Conservation (phyloP, 2,329 filamentous ascomycete genomes). For the Cordyceps cateniannulata region DNA sequence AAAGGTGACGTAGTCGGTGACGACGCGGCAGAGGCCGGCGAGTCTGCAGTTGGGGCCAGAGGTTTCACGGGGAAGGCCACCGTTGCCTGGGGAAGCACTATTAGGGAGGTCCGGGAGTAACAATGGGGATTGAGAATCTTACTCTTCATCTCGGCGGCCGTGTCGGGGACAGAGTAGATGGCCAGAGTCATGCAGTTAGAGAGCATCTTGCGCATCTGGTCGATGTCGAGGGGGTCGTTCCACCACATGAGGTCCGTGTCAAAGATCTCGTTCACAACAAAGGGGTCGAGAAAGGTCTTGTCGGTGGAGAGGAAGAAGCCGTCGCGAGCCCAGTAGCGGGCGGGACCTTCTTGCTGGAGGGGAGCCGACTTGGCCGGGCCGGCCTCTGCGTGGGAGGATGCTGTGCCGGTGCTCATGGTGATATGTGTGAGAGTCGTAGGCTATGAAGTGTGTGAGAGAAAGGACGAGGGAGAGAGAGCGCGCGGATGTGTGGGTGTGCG, state of each 20-base stretch:
- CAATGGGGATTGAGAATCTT: no score
- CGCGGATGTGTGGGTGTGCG: not conserved
- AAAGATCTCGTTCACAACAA: constrained; percentile 49
- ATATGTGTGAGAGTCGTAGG: not conserved
- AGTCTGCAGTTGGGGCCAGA: constrained; percentile 27
- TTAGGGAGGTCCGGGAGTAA: no score
- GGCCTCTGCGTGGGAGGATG: not conserved
- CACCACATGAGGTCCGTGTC: constrained; percentile 54
- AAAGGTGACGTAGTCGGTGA: constrained; percentile 65
- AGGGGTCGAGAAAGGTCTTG: constrained; percentile 45
- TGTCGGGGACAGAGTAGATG: constrained; percentile 42
- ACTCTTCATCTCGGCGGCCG: constrained; percentile 33
- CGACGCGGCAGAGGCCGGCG: constrained; percentile 43
- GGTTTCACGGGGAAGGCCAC: constrained; percentile 22
- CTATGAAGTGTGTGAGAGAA: not conserved
- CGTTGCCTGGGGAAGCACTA: constrained; percentile 23
- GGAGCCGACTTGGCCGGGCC: constrained; percentile 9
- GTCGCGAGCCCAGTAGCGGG: constrained; percentile 43
- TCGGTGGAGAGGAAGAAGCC: constrained; percentile 58
- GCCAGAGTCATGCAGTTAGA: constrained; percentile 54
- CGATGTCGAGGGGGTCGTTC: constrained; percentile 45
- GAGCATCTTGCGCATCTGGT: constrained; percentile 44
- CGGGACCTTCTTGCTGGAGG: constrained; percentile 24
- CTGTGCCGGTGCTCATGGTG: constrained; percentile 9
- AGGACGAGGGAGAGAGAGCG: no score